Evolutionary conservation across 148 eudicot species (phyloP).

Genomic region (Drosera capensis): DNA sequence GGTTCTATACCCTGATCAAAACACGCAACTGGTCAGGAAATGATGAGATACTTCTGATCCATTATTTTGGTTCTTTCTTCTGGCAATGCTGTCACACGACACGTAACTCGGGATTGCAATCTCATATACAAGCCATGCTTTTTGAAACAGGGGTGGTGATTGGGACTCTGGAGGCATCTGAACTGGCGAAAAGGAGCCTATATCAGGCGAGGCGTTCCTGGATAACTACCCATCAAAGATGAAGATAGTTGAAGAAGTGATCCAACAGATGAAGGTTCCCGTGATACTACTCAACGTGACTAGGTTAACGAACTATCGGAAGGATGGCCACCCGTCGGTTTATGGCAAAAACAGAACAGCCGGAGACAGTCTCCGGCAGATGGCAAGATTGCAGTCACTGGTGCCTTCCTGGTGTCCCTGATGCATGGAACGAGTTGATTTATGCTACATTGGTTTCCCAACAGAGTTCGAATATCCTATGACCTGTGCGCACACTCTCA

Average conservation of each 20-base stretch:
- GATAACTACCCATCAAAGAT: constrained; percentile 67
- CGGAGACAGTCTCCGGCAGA: constrained; percentile 36
- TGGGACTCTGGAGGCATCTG: constrained; percentile 97
- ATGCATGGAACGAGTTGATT: constrained; percentile 93
- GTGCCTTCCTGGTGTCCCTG: constrained; percentile 99
- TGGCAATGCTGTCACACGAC: too few relatives aligned
- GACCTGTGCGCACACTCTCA: too few relatives aligned
- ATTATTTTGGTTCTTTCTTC: too few relatives aligned
- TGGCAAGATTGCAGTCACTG: constrained; percentile 96
- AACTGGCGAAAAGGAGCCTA: constrained; percentile 65
- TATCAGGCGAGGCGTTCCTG: constrained; percentile 32
- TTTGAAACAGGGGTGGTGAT: constrained; percentile 67
- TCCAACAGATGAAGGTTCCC: constrained; percentile 48
- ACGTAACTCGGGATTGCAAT: neutral
- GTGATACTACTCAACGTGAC: constrained; percentile 64
- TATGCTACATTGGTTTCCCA: constrained; percentile 45
- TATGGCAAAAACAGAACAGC: constrained; percentile 40
- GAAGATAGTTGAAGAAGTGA: constrained; percentile 76
- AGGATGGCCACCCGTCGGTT: constrained; percentile 91
- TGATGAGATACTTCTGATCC: too few relatives aligned
- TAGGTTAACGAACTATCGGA: constrained; percentile 64
- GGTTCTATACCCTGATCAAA: too few relatives aligned
- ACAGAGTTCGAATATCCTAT: too few relatives aligned
- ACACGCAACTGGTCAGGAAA: too few relatives aligned
- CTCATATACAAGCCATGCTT: neutral